A percentile compares a stretch with the other conserved stretches of the same genome.
Evolutionary conservation across 2,329 filamentous ascomycete genomes (phyloP).

Genomic region (Cladosporium sp.): DNA sequence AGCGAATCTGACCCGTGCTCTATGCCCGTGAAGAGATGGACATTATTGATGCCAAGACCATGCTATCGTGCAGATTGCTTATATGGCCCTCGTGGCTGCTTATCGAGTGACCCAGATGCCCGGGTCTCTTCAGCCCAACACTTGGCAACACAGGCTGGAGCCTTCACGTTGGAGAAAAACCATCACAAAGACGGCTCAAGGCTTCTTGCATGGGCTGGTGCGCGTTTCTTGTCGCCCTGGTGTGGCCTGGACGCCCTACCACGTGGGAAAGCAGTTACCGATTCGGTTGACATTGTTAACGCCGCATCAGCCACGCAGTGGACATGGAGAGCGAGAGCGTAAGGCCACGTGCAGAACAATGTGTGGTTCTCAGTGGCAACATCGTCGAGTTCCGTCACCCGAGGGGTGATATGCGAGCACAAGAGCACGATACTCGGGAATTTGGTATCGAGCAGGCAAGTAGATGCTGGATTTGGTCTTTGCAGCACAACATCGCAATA

Average conservation of each 20-base stretch:
- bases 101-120: neutral
- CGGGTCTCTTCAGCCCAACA: neutral
- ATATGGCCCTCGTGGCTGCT: slow-evolving; percentile 1
- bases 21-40: neutral
- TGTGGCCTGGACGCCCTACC: neutral
- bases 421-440: too few relatives aligned
- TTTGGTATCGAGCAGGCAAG: too few relatives aligned
- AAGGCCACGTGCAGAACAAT: too few relatives aligned
- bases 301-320: too few relatives aligned
- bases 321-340: too few relatives aligned
- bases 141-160: neutral
- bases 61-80: neutral
- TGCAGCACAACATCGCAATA: too few relatives aligned
- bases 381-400: too few relatives aligned
- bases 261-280: neutral
- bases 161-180: neutral
- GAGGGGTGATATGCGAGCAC: too few relatives aligned
- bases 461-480: too few relatives aligned
- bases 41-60: neutral
- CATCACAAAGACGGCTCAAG: neutral
- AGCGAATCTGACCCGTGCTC: neutral
- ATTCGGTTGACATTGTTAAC: too few relatives aligned
- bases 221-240: neutral
- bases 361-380: too few relatives aligned
- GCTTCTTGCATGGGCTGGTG: neutral